phyloP scores from a whole-genome alignment of 805 yeast species.

The Zygoascus biomembranicola region DNA sequence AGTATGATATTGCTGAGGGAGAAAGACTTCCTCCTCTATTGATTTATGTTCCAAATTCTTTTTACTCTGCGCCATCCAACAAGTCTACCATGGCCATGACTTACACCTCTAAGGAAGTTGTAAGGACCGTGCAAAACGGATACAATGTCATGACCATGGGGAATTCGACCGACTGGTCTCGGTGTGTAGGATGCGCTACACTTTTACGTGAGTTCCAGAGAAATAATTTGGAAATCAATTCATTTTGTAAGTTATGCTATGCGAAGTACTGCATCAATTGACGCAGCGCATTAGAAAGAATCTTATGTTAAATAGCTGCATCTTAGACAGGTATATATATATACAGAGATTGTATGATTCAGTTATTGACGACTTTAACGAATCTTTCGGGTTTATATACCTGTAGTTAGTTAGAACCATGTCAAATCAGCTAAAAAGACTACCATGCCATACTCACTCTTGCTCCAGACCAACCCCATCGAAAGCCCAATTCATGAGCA shows the following conservation, averaged over 20 bases:
- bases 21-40: conserved; percentile 59
- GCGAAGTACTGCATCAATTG: conserved; percentile 45
- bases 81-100: conserved; percentile 63
- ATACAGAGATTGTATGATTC: background rate
- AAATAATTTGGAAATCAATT: conserved; percentile 47
- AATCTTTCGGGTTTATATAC: background rate
- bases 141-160: conserved; percentile 62
- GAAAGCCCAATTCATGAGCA: conserved; percentile 87
- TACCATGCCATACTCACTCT: conserved; percentile 32
- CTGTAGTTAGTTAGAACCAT: background rate
- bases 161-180: conserved; percentile 63
- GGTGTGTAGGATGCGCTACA: conserved; percentile 79
- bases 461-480: conserved; percentile 68
- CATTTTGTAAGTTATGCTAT: conserved; percentile 69
- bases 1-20: background rate
- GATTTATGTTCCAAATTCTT: conserved; percentile 67
- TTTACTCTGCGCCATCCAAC: conserved; percentile 57
- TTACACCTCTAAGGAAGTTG: conserved; percentile 51
- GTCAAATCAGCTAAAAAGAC: background rate
- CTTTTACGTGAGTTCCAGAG: conserved; percentile 74
- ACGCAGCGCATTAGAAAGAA: background rate
- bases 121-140: conserved; percentile 62
- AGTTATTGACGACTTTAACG: background rate
- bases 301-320: no score
- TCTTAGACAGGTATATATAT: no score